These are phyloP conservation scores for Comarum palustre DNA, from an alignment of 306 rosid species.

Conservation along the genomic window DNA sequence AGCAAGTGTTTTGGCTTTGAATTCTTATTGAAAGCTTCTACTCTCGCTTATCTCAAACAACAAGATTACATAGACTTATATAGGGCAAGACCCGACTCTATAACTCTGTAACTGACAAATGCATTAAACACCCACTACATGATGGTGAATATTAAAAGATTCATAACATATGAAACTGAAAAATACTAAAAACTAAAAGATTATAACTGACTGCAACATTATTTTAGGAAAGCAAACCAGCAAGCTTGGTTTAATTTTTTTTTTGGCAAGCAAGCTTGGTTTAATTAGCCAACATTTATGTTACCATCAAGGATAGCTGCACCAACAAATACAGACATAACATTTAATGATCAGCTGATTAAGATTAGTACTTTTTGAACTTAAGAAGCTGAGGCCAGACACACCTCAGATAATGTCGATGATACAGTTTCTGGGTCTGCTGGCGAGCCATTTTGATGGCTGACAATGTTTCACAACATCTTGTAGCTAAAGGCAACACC, in stretches of 20 bases:
- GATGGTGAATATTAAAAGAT: too few relatives aligned
- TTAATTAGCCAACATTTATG: slow-evolving; percentile 27
- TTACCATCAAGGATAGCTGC: slow-evolving; percentile 79
- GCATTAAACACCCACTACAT: too few relatives aligned
- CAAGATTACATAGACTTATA: too few relatives aligned
- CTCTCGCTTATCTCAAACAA: neutral
- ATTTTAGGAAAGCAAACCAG: neutral
- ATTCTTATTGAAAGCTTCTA: neutral
- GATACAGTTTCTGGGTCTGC: slow-evolving; percentile 71
- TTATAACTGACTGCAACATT: neutral
- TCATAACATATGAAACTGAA: too few relatives aligned
- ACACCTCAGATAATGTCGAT: slow-evolving; percentile 81
- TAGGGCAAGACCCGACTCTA: too few relatives aligned
- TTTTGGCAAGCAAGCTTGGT: neutral
- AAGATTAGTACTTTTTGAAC: neutral
- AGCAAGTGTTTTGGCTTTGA: neutral
- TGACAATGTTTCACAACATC: slow-evolving; percentile 71
- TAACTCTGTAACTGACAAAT: too few relatives aligned
- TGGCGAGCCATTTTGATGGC: slow-evolving; percentile 83
- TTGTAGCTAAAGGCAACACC: slow-evolving; percentile 75
- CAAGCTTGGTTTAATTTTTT: neutral
- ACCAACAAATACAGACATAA: slow-evolving; percentile 6
- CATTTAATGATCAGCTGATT: neutral
- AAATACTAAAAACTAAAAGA: too few relatives aligned
- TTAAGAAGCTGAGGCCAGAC: neutral